Percentiles rank a stretch among this genome's conserved stretches.
phyloP scores from a whole-genome alignment of 2,329 filamentous ascomycete species.

The Chaetomiaceae sp. region DNA sequence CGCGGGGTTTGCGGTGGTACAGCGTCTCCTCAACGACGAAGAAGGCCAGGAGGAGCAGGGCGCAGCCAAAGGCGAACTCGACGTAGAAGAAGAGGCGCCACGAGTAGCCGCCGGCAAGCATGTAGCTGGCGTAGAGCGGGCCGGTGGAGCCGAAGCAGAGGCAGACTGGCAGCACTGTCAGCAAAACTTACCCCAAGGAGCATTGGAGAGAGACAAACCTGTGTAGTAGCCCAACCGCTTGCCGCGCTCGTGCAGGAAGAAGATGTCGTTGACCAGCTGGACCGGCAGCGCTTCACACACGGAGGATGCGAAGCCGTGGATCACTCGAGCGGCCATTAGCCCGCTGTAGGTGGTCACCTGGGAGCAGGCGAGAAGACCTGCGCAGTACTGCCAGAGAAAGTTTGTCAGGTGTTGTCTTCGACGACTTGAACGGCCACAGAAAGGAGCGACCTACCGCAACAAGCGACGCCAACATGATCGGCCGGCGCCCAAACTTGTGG shows the following conservation, averaged over 20 bases:
- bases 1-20: slow-evolving; percentile 19
- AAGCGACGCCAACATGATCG: slow-evolving; percentile 37
- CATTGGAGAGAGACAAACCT: slow-evolving; percentile 27
- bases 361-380: slow-evolving; percentile 33
- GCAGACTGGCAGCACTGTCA: no score
- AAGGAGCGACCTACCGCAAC: slow-evolving; percentile 28
- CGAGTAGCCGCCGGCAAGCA: slow-evolving; percentile 53
- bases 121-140: slow-evolving; percentile 54
- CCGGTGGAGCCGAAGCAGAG: slow-evolving; percentile 51
- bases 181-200: no score
- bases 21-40: slow-evolving; percentile 26
- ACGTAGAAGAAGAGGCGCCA: slow-evolving; percentile 59
- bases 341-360: slow-evolving; percentile 31
- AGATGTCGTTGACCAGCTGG: slow-evolving; percentile 39
- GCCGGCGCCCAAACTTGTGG: slow-evolving; percentile 39
- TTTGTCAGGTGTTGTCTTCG: no score
- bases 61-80: slow-evolving; percentile 43
- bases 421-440: neutral
- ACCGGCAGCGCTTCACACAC: slow-evolving; percentile 39
- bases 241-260: slow-evolving; percentile 39
- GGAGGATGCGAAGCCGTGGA: slow-evolving; percentile 34
- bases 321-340: slow-evolving; percentile 34
- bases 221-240: slow-evolving; percentile 56
- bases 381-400: slow-evolving; percentile 35
- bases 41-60: slow-evolving; percentile 24